Percentiles rank a stretch among this genome's conserved stretches.
Evolutionary conservation across 176 grass and related monocot species (phyloP).

Genomic region (Areca catechu): DNA sequence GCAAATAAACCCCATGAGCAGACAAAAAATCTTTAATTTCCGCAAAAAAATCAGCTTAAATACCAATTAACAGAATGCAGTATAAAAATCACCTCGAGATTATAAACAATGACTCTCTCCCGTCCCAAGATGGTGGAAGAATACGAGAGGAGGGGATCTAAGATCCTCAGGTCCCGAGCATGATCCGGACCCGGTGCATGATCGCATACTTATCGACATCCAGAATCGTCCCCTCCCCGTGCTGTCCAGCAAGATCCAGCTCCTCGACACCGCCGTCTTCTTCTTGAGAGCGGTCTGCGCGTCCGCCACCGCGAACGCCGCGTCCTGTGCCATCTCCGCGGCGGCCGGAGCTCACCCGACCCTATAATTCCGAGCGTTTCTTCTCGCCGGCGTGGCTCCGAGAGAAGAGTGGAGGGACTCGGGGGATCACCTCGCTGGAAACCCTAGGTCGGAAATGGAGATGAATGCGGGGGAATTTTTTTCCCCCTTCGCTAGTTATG

Average conservation of each 20-base stretch:
- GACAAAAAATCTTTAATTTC: slow-evolving; percentile 9
- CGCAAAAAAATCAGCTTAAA: not conserved
- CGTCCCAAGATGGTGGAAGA: too few relatives aligned
- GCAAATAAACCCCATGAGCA: slow-evolving; percentile 17
- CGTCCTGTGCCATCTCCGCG: slow-evolving; percentile 18
- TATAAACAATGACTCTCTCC: too few relatives aligned
- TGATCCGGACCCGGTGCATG: too few relatives aligned
- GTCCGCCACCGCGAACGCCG: slow-evolving; percentile 28
- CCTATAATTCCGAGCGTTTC: slow-evolving; percentile 15
- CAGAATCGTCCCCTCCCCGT: too few relatives aligned
- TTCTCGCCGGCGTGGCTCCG: slow-evolving; percentile 7
- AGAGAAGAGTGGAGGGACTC: not conserved
- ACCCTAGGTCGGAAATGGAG: too few relatives aligned
- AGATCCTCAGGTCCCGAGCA: too few relatives aligned
- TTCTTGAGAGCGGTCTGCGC: slow-evolving; percentile 28
- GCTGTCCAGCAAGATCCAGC: slow-evolving; percentile 78
- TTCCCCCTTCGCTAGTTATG: too few relatives aligned
- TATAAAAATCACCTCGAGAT: slow-evolving; percentile 46
- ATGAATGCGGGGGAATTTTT: too few relatives aligned
- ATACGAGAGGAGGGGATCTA: too few relatives aligned
- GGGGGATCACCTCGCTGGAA: too few relatives aligned
- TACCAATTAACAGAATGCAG: not conserved
- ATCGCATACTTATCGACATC: too few relatives aligned
- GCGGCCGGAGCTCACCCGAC: slow-evolving; percentile 30
- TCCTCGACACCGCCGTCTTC: slow-evolving; percentile 59